phyloP scores from a whole-genome alignment of 2,329 filamentous ascomycete species.

The Fusarium verticillioides region DNA sequence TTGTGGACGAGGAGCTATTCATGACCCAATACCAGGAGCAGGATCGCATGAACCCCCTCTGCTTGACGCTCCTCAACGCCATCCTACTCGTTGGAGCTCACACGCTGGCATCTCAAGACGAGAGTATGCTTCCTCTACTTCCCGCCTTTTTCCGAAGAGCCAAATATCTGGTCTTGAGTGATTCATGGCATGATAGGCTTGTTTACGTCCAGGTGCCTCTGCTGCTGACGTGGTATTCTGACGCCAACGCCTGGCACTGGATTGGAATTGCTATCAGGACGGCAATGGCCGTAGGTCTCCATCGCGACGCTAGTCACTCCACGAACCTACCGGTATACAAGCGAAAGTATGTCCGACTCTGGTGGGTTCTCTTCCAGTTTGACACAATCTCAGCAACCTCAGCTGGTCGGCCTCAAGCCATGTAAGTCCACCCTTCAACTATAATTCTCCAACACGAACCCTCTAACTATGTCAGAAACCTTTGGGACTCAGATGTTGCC shows the following conservation, averaged over 20 bases:
- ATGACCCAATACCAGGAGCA: constrained; percentile 5
- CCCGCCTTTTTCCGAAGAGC: background rate
- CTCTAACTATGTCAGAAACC: background rate
- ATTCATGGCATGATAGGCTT: constrained; percentile 10
- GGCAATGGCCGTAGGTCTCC: constrained; percentile 10
- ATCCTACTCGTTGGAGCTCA: constrained; percentile 15
- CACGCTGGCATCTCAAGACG: background rate
- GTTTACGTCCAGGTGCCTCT: background rate
- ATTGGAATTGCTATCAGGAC: constrained; percentile 12
- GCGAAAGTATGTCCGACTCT: background rate
- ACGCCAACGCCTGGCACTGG: constrained; percentile 16
- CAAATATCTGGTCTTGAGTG: background rate
- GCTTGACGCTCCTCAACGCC: constrained; percentile 8
- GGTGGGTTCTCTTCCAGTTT: constrained; percentile 19
- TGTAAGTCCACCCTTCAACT: background rate
- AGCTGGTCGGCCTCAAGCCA: constrained; percentile 9
- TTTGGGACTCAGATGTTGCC: background rate
- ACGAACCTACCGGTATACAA: constrained; percentile 10
- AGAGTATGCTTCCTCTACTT: background rate
- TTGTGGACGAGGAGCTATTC: constrained; percentile 12
- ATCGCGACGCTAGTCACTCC: constrained; percentile 8
- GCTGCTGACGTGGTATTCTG: constrained; percentile 9
- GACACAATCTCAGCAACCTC: constrained; percentile 11
- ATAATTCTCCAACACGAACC: accelerated
- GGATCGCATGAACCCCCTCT: background rate